A percentile compares a stretch with the other conserved stretches of the same genome.
phyloP scores from a whole-genome alignment of 1,284 basidiomycete genomes.

The Cutaneotrichosporon sp. region DNA sequence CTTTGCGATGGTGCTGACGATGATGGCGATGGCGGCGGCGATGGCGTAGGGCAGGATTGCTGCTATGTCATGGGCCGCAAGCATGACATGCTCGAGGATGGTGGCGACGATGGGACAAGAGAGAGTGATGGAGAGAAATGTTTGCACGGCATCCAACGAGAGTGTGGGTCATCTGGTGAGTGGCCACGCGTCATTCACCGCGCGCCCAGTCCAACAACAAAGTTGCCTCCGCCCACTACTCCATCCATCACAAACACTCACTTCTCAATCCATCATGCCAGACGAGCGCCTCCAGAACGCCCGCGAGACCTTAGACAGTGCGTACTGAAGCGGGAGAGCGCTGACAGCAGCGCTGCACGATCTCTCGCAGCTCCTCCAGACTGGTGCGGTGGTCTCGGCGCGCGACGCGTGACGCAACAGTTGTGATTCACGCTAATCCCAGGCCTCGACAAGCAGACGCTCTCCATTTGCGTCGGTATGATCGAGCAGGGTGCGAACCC shows the following conservation, averaged over 20 bases:
- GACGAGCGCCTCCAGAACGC: conserved; percentile 44
- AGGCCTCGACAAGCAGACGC: conserved; percentile 51
- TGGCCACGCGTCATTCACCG: not conserved
- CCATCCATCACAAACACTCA: conserved; percentile 5
- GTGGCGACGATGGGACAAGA: not conserved
- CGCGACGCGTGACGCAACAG: not conserved
- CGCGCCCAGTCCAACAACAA: no score
- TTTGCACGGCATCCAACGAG: no score
- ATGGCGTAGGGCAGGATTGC: conserved; percentile 10
- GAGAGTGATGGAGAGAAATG: not conserved
- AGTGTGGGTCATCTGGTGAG: no score
- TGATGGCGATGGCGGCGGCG: conserved; percentile 3
- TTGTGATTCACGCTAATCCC: conserved; percentile 7
- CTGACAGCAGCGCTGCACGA: conserved; percentile 43
- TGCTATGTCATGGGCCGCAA: conserved; percentile 14
- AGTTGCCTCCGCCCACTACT: conserved; percentile 3
- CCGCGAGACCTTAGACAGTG: conserved; percentile 50
- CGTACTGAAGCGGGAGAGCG: conserved; percentile 11
- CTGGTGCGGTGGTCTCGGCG: conserved; percentile 31
- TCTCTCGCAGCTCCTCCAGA: conserved; percentile 48
- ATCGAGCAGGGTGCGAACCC: conserved; percentile 52
- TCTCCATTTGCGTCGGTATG: conserved; percentile 51
- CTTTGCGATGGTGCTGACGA: conserved; percentile 1
- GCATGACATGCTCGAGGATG: conserved; percentile 14
- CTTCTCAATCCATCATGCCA: conserved; percentile 16